Percentiles rank a stretch among this genome's conserved stretches.
These are phyloP conservation scores for Trypanosoma rangeli DNA, from an alignment of 208 protist genomes.

Conservation along the genomic window DNA sequence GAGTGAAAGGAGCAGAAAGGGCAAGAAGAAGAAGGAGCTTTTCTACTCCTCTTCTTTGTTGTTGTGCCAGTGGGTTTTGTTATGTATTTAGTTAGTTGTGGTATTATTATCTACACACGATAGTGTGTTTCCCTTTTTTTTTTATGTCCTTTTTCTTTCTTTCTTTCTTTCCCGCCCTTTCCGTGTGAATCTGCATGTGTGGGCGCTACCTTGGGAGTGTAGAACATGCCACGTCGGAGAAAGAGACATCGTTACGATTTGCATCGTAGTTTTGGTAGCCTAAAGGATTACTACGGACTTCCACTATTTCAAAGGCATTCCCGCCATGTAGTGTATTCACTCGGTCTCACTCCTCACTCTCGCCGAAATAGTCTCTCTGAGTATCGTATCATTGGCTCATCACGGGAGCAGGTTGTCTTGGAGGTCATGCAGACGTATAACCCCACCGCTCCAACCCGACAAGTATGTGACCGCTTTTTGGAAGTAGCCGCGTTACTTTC, in stretches of 20 bases:
- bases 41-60: constrained; percentile 1
- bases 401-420: constrained; percentile 60
- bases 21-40: not conserved
- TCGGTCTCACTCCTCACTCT: constrained; percentile 59
- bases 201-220: not conserved
- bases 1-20: not conserved
- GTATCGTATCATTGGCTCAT: constrained; percentile 67
- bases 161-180: not conserved
- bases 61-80: not conserved
- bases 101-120: not conserved
- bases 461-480: constrained; percentile 66
- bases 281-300: constrained; percentile 75
- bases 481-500: constrained; percentile 77
- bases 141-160: not conserved
- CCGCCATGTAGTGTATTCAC: constrained; percentile 55
- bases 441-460: constrained; percentile 56
- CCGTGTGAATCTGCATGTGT: not conserved
- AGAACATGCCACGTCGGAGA: constrained; percentile 31
- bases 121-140: not conserved
- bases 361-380: constrained; percentile 62
- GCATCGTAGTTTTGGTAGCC: constrained; percentile 66
- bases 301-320: constrained; percentile 41
- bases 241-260: constrained; percentile 42
- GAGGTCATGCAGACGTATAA: constrained; percentile 80
- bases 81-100: not conserved